Conservation (phyloP, 2,329 filamentous ascomycete species). For the Pseudogymnoascus sp. region DNA sequence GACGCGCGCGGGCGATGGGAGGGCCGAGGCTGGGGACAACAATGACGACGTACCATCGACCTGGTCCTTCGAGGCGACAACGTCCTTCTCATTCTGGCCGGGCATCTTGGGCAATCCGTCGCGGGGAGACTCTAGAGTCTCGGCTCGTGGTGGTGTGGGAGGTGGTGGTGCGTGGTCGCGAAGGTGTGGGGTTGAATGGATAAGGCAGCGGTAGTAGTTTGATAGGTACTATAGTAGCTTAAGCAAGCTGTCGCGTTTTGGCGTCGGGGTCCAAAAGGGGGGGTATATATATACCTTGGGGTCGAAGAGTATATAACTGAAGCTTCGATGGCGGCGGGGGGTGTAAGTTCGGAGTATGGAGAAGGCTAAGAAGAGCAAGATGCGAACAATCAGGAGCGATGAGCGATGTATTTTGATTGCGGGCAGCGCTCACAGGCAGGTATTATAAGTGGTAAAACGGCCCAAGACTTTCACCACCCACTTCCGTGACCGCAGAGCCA, state of each 20-base stretch:
- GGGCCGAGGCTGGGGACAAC: not conserved
- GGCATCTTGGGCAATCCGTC: constrained; percentile 19
- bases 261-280: not conserved
- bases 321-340: not conserved
- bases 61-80: constrained; percentile 19
- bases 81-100: constrained; percentile 19
- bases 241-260: not conserved
- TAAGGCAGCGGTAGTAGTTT: not conserved
- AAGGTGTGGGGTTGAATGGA: not conserved
- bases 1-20: constrained; percentile 10
- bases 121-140: not conserved
- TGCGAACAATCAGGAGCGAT: not conserved
- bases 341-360: not conserved
- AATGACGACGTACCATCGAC: constrained; percentile 23
- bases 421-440: constrained; percentile 5
- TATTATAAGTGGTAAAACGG: constrained; percentile 7
- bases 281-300: not conserved
- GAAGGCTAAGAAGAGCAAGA: not conserved
- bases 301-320: not conserved
- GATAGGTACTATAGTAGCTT: not conserved
- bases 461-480: constrained; percentile 7
- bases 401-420: constrained; percentile 4
- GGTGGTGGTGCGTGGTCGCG: not conserved
- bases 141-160: not conserved
- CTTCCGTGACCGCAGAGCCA: constrained; percentile 2